Evolutionary conservation across 2,329 filamentous ascomycete species (phyloP).

Genomic region (Penicillium oxalicum): DNA sequence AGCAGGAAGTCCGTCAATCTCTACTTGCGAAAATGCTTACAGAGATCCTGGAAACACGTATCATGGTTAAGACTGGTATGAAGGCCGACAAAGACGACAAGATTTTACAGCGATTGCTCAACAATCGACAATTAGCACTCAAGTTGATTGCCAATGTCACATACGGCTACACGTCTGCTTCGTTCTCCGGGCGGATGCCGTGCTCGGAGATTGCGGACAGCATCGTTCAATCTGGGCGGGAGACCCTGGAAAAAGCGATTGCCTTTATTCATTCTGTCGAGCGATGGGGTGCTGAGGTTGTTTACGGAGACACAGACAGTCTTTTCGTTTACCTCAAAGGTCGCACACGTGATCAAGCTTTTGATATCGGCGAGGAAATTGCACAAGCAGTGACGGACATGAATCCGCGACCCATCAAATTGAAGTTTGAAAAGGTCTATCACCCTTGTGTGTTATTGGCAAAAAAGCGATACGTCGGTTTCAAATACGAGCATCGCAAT

Average conservation of each 20-base stretch:
- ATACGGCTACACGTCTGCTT: conserved; percentile 94
- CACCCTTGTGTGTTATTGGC: conserved; percentile 88
- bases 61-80: conserved; percentile 98
- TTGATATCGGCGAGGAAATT: conserved; percentile 88
- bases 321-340: conserved; percentile 87
- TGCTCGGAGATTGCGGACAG: conserved; percentile 97
- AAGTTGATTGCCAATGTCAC: conserved; percentile 99
- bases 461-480: conserved; percentile 97
- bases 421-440: conserved; percentile 99
- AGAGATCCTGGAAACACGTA: conserved; percentile 88
- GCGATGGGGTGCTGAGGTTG: conserved; percentile 89
- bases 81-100: conserved; percentile 86
- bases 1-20: conserved; percentile 77
- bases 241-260: conserved; percentile 90
- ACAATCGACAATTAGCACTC: conserved; percentile 87
- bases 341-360: conserved; percentile 79
- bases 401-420: conserved; percentile 86
- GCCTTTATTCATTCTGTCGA: conserved; percentile 83
- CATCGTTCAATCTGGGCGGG: conserved; percentile 91
- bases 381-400: conserved; percentile 77
- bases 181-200: conserved; percentile 94
- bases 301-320: conserved; percentile 96
- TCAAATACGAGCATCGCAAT: conserved; percentile 78
- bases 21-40: conserved; percentile 92
- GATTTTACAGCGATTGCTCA: conserved; percentile 74